These are phyloP conservation scores for Colletotrichum scovillei DNA, from an alignment of 2,329 filamentous ascomycete species.

Conservation along the genomic window DNA sequence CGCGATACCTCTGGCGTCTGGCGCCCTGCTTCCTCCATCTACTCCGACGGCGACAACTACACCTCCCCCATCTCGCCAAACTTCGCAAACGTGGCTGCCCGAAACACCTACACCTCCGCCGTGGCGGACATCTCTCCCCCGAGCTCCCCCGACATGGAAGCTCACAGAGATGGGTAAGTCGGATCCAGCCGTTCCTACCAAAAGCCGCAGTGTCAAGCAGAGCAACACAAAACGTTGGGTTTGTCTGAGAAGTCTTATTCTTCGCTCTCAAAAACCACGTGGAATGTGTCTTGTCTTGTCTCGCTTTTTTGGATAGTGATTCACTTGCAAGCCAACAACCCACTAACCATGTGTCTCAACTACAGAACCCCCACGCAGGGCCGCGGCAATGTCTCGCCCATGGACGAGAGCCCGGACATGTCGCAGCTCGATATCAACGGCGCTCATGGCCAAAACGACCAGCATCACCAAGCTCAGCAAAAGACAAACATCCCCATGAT, in stretches of 20 bases:
- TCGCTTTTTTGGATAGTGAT: neutral
- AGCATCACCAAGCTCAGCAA: slow-evolving; percentile 38
- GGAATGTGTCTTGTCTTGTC: neutral
- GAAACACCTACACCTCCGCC: slow-evolving; percentile 25
- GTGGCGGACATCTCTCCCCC: slow-evolving; percentile 63
- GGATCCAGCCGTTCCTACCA: neutral
- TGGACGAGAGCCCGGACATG: slow-evolving; percentile 57
- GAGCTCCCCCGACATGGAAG: slow-evolving; percentile 64
- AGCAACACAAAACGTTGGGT: neutral
- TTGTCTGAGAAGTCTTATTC: neutral
- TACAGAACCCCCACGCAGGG: slow-evolving; percentile 16
- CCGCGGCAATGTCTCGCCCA: slow-evolving; percentile 61
- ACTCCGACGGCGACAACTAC: slow-evolving; percentile 24
- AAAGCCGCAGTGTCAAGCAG: neutral
- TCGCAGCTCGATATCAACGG: slow-evolving; percentile 41
- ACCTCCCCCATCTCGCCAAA: slow-evolving; percentile 30
- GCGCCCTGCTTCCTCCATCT: slow-evolving; percentile 36
- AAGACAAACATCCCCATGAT: slow-evolving; percentile 62
- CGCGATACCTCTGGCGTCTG: slow-evolving; percentile 10
- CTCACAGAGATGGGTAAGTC: slow-evolving; percentile 55
- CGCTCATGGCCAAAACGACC: slow-evolving; percentile 2
- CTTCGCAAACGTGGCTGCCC: slow-evolving; percentile 38
- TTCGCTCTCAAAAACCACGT: slow-evolving; percentile 28
- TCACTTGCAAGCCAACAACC: slow-evolving; percentile 3
- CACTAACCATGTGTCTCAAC: slow-evolving; percentile 36